phyloP scores from a whole-genome alignment of 768 basidiomycete species.

The Rhizopogon salebrosus region DNA sequence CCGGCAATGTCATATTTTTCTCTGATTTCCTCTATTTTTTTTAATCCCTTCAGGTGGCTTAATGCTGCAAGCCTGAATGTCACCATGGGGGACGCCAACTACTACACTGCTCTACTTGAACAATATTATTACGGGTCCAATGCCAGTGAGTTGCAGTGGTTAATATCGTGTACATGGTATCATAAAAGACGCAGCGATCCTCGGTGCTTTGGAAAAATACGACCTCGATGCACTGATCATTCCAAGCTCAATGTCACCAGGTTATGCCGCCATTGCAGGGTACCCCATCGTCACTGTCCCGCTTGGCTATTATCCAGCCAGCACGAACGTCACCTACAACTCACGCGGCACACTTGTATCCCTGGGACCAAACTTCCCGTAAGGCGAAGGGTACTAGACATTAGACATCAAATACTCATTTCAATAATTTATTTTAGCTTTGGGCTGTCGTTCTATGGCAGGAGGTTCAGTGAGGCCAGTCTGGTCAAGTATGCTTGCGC shows the following conservation, averaged over 20 bases:
- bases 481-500: not conserved
- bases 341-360: not conserved
- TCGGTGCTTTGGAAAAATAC: slow-evolving; percentile 41
- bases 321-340: slow-evolving; percentile 20
- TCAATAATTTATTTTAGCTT: not conserved
- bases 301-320: slow-evolving; percentile 51
- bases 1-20: too few relatives aligned
- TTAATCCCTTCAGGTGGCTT: not conserved
- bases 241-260: slow-evolving; percentile 23
- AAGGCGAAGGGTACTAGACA: not conserved
- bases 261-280: slow-evolving; percentile 42
- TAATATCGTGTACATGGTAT: not conserved
- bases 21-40: not conserved
- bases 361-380: not conserved
- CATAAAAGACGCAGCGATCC: slow-evolving; percentile 35
- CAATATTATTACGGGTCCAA: slow-evolving; percentile 1
- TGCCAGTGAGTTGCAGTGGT: not conserved
- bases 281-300: slow-evolving; percentile 64
- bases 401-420: not conserved
- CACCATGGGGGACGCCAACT: not conserved
- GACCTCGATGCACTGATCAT: slow-evolving; percentile 50
- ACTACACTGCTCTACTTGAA: not conserved
- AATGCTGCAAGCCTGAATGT: not conserved
- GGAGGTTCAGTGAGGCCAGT: not conserved
- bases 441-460: not conserved